A percentile compares a stretch with the other conserved stretches of the same genome.
These are phyloP conservation scores for Physcomitrellopsis africana DNA, from an alignment of 225 moss, liverwort and hornwort genomes.

Conservation along the genomic window DNA sequence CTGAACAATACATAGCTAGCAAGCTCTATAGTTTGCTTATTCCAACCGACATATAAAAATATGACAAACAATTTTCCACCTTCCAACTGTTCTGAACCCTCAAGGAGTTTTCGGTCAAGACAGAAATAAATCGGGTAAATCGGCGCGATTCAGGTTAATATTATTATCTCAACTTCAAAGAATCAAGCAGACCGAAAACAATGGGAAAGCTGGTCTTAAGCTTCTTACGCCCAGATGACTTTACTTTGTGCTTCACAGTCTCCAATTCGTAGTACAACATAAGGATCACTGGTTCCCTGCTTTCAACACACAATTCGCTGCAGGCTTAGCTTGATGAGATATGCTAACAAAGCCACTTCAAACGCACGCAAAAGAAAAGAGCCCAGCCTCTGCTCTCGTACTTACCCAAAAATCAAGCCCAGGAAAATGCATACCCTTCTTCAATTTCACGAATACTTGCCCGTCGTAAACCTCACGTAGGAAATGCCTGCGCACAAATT, in stretches of 20 bases:
- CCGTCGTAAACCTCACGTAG: constrained; percentile 73
- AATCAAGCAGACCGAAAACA: neutral
- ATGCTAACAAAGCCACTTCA: neutral
- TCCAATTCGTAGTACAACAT: constrained; percentile 69
- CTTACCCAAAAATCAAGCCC: constrained; percentile 90
- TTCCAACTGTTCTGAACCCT: neutral
- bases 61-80: neutral
- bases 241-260: constrained; percentile 65
- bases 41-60: constrained; percentile 7
- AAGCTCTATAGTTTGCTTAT: neutral
- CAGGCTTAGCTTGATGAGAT: constrained; percentile 9
- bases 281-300: constrained; percentile 94
- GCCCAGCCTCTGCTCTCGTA: constrained; percentile 11
- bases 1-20: constrained; percentile 10
- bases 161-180: constrained; percentile 12
- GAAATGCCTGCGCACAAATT: constrained; percentile 54
- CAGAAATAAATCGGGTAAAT: constrained; percentile 9
- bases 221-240: constrained; percentile 77
- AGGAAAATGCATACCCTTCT: constrained; percentile 72
- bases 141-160: constrained; percentile 2
- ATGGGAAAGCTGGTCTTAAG: constrained; percentile 20
- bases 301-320: constrained; percentile 28
- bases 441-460: constrained; percentile 65
- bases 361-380: neutral
- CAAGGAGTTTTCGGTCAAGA: neutral